These are phyloP conservation scores for Tulasnella sp. DNA, from an alignment of 768 basidiomycete genomes.

Conservation along the genomic window DNA sequence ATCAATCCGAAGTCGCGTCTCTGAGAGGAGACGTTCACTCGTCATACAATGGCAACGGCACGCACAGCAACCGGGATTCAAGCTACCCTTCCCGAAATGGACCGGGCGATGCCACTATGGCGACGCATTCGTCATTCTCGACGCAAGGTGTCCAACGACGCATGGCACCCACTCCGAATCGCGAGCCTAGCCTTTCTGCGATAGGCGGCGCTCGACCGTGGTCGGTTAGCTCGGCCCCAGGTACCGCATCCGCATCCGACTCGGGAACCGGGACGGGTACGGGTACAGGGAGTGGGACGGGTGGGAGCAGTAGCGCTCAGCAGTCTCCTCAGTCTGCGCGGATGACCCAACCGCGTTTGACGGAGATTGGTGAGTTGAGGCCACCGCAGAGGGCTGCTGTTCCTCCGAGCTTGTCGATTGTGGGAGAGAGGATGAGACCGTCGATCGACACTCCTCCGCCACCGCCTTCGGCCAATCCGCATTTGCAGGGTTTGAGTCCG, in stretches of 20 bases:
- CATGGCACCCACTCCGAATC: neutral
- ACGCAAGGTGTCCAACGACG: neutral
- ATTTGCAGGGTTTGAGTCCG: neutral
- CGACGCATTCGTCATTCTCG: neutral
- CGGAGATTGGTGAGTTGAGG: neutral
- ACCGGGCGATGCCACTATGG: neutral
- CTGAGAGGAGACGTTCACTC: neutral
- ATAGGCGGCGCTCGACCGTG: neutral
- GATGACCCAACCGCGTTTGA: neutral
- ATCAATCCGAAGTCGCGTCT: neutral
- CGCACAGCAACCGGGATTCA: neutral
- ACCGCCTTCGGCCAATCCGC: neutral
- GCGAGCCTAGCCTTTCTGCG: neutral
- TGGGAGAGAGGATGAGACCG: neutral
- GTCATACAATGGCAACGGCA: neutral
- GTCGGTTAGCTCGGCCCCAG: neutral
- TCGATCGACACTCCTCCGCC: neutral
- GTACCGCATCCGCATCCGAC: neutral
- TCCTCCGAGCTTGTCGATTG: neutral
- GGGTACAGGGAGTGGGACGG: neutral
- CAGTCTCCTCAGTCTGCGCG: neutral
- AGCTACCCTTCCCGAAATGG: neutral
- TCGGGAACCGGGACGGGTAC: neutral
- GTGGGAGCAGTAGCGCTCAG: neutral
- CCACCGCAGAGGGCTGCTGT: neutral